Evolutionary conservation across 192 early-diverging fungal genomes (phyloP), one percentile per base, ranked within the genome.

Genomic region (Geranomyces variabilis): DNA sequence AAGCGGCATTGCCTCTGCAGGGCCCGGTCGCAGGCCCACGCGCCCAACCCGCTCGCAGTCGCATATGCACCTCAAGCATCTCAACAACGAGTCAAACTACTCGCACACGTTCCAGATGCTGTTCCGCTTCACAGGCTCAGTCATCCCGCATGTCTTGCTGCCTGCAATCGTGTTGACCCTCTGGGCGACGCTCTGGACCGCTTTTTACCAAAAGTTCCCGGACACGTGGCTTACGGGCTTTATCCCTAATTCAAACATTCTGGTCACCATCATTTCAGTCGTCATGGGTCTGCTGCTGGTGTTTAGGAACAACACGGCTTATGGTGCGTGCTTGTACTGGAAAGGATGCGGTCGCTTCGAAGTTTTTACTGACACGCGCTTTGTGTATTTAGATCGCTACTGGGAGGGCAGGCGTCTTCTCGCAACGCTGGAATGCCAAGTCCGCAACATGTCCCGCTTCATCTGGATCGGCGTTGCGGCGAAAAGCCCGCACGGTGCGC

Each of bases 361-460:
- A 41, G 36, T 41, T 41, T 41, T 41, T 41, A 7, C 36, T 41
- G 5, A 41, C 3, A 41, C 10, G 3, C 10, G 10, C 36, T 41
- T 41, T n/a, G n/a, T n/a, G n/a, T 10, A 41, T 41, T 41, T 41
- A 41, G 73, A 74, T 22, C 70, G 70, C 4, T 72, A 88, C 81
- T 95, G 88, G 88, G 96, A 95, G 78, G 96, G 92, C 26, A 84
- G 96, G 41, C 82, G 90, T 69, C 74, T 90, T 24, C 96, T 94
- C 92, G 86, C 86, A 34, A 83, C 84, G 13, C 72, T 94, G 70
- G 84, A 83, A 36, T 81, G 85, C 30, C 77, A 83, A 26, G 80
- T 93, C 57, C 88, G 94, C 51, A 92, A 90, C 81, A 62, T 95
- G 60, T 80, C 93, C 1, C 90, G 96, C 59, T 75, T 85, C 53